Base-by-base conservation (phyloP, 2,329 filamentous ascomycete genomes). In the Colletotrichum nymphaeae region DNA sequence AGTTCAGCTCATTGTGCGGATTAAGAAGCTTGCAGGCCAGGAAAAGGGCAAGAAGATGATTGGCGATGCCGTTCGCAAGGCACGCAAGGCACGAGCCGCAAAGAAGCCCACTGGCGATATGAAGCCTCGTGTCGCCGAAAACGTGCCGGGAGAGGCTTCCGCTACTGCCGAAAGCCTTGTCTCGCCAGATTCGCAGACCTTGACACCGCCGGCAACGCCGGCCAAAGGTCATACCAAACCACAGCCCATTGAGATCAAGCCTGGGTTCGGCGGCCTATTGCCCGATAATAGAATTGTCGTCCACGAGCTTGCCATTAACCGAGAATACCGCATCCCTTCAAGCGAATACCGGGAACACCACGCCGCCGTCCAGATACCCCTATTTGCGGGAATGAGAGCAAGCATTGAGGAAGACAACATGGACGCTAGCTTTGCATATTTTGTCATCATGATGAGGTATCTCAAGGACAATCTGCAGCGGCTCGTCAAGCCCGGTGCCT, bases 301-400 rank as follows among this genome's bases (percentile, higher is more conserved):
- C 1, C 94, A 96, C 79, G 94, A 96, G 82, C 84, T 97, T 57
- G 92, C 93, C 9, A 93, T 97, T 76, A 93, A 96, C 81, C 92
- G 91, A 76, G 92, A 95, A 76, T 96, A 93, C 79, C 90, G 92
- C 62, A 92, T 96, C 58, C 91, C 93, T 3, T 83, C 86, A 1
- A 86, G 89, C 62, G 87, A 91, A 72, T 91, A 86, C 81, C 87
- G 86, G 80, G 90, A 87, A 83, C 91, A 86, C 80, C 88, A 89
- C 75, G 85, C 85, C 53, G 81, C 83, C 14, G 79, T 86, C 9
- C 83, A 88, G 59, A 82, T 82, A 19, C 87, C 88, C 0, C 78
- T 90, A n/a, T 88, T 89, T 62, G 77, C 82, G n/a, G 90, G 82
- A 84, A 91, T 86, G 86, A 90, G 81, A 79, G 90, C 80, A 84